Conservation (phyloP, 257 asterid species). For the Petunia secreta region DNA sequence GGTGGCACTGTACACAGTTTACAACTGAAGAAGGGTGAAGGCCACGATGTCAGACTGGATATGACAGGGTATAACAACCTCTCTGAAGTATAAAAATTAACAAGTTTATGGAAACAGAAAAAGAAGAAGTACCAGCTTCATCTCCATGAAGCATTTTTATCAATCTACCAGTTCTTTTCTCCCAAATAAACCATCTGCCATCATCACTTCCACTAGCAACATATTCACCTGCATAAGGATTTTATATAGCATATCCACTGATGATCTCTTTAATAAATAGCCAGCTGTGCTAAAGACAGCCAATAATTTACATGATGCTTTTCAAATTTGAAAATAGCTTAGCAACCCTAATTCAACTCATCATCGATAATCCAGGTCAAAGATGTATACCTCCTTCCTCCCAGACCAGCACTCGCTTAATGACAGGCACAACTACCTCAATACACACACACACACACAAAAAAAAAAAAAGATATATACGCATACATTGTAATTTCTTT, state of each 20-base stretch:
- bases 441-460: not conserved
- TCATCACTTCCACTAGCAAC: constrained; percentile 98
- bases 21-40: constrained; percentile 66
- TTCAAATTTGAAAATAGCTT: not conserved
- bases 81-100: not conserved
- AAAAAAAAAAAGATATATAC: not conserved
- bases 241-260: constrained; percentile 21
- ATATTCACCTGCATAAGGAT: constrained; percentile 69
- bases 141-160: constrained; percentile 91
- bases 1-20: constrained; percentile 94
- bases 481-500: not conserved
- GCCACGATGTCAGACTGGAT: constrained; percentile 26
- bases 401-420: not conserved
- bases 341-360: constrained; percentile 13
- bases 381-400: not conserved
- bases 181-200: constrained; percentile 99
- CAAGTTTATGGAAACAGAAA: constrained; percentile 9
- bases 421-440: not conserved
- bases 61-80: not conserved
- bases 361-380: not conserved
- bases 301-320: constrained; percentile 17
- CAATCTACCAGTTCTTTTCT: constrained; percentile 81
- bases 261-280: constrained; percentile 17
- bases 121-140: constrained; percentile 63
- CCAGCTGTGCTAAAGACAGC: constrained; percentile 16